These are phyloP conservation scores for Zoysia japonica DNA, from an alignment of 176 grass and related monocot species.

Conservation along the genomic window DNA sequence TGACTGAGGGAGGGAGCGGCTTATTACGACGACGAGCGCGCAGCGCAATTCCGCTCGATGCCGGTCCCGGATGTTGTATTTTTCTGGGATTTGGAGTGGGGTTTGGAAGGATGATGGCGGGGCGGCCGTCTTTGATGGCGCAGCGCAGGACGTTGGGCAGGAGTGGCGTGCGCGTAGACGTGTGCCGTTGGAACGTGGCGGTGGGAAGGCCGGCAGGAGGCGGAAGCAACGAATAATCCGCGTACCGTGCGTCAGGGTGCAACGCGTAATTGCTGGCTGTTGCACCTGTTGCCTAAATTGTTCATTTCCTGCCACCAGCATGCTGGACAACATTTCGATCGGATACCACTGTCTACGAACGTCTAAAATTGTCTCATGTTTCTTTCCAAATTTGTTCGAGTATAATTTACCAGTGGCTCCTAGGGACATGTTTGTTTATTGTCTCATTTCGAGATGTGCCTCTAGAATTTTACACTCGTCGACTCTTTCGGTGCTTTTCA, in stretches of 20 bases:
- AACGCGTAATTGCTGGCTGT: not conserved
- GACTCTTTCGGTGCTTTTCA: too few relatives aligned
- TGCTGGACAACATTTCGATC: not conserved
- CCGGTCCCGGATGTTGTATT: conserved; percentile 12
- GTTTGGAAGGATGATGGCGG: conserved; percentile 23
- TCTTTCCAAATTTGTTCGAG: not conserved
- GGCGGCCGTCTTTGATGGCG: not conserved
- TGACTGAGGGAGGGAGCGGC: not conserved
- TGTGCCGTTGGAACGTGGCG: conserved; percentile 5
- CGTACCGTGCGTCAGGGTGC: not conserved
- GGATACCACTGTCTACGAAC: not conserved
- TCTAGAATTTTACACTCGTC: too few relatives aligned
- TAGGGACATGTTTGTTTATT: too few relatives aligned
- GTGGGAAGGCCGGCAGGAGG: not conserved
- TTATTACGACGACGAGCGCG: not conserved
- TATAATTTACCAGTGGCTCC: too few relatives aligned
- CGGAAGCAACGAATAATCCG: not conserved
- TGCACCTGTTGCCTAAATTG: not conserved
- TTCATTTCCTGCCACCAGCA: not conserved
- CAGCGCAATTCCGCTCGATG: conserved; percentile 16
- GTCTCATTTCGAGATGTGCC: too few relatives aligned
- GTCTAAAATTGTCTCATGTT: not conserved
- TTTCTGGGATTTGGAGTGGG: conserved; percentile 14
- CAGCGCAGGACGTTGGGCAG: not conserved
- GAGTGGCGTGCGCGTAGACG: conserved; percentile 33